Base-by-base conservation (phyloP, 768 basidiomycete species). In the Russula sp. region DNA sequence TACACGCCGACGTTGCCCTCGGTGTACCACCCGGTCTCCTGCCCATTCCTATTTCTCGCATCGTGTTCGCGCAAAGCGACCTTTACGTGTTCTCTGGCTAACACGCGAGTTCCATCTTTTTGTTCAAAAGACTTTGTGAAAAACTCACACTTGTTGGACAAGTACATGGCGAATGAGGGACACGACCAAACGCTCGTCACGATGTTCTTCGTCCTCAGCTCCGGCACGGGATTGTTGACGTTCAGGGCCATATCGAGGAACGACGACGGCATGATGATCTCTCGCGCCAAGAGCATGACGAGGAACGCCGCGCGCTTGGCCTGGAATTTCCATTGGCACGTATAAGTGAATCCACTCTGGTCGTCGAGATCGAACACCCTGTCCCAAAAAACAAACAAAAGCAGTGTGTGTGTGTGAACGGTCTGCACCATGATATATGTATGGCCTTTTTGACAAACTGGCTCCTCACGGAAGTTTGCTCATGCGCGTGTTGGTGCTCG, bases 101-200 rank as follows among this genome's bases (percentile, higher is more conserved):
- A n/a, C n/a, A n/a, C n/a, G n/a, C n/a, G n/a, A n/a, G n/a, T n/a
- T n/a, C n/a, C n/a, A n/a, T n/a, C n/a, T n/a, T n/a, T n/a, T n/a
- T n/a, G n/a, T n/a, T n/a, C n/a, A n/a, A n/a, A n/a, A n/a, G n/a
- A n/a, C n/a, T n/a, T n/a, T n/a, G n/a, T n/a, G n/a, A 2, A 29
- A 42, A 13, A 48, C 56, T n/a, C 22, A 63, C 61, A 52, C 45
- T 53, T 58, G 32, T 63, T 58, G 36, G 61, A 63, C 38, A 63
- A 16, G 18, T 63, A 63, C 61, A 63, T 63, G 32, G 61, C 61
- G 34, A 58, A 63, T 52, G 61, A 45, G 16, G 61, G 61, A 18
- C 45, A 52, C 32, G 49, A 52, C 56, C 56, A 63, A 20, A 63
- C 32, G 39, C 36, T 49, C 4, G 61, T 63, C 45, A 63, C 45